These are phyloP conservation scores for Sequoiadendron giganteum DNA, from an alignment of 75 land plant genomes.

Conservation along the genomic window DNA sequence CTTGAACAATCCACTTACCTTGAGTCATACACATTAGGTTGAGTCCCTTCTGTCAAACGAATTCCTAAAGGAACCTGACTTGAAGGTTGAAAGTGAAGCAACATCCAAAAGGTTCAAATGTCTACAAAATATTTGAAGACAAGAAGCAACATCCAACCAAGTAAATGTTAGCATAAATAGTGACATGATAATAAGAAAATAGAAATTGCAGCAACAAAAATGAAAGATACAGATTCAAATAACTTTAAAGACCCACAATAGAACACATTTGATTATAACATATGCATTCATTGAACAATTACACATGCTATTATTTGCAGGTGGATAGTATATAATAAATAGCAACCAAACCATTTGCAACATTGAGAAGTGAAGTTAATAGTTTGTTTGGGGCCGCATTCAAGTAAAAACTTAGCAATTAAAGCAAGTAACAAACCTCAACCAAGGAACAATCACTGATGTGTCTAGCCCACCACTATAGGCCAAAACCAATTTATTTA, in stretches of 20 bases:
- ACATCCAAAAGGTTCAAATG: no score
- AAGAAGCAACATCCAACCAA: background rate
- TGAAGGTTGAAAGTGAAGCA: background rate
- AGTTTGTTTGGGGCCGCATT: background rate
- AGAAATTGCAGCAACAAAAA: background rate
- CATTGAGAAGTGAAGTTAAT: background rate
- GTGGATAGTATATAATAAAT: no score
- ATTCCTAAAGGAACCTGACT: background rate
- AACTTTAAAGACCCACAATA: background rate
- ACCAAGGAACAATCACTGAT: constrained; percentile 97
- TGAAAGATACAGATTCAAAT: background rate
- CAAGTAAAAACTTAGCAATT: background rate
- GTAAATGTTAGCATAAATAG: background rate
- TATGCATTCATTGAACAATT: no score
- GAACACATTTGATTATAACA: no score
- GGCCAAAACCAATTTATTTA: constrained; percentile 92
- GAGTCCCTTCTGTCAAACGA: background rate
- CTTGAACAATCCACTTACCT: background rate
- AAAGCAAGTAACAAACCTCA: constrained; percentile 48
- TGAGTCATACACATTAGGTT: background rate
- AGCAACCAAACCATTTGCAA: background rate
- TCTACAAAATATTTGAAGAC: background rate
- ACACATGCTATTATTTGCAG: no score
- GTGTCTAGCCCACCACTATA: constrained; percentile 99
- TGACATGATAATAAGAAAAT: background rate